Base-by-base conservation (phyloP, 495 filamentous ascomycete species). In the Talaromyces thailandensis region DNA sequence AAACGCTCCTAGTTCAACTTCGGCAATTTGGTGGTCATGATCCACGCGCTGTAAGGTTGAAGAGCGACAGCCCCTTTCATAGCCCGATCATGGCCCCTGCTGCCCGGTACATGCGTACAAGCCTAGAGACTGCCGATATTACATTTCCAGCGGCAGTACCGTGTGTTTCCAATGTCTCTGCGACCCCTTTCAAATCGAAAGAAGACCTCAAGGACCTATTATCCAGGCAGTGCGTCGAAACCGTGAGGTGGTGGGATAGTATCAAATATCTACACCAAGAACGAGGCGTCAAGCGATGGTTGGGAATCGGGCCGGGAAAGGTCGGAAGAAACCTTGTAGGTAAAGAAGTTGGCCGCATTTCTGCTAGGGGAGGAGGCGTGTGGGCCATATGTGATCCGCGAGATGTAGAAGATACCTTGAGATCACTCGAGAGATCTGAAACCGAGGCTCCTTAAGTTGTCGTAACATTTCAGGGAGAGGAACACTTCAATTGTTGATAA, bases 231-330 rank as follows among this genome's bases (percentile, higher is more conserved):
- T 91, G 87, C 55, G 86, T 92, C 14, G 91, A 96, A 75, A 97
- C 93, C 14, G 91, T 98, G 14, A 79, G 82, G 63, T 98, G 94
- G 94, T 94, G 90, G 86, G 91, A 94, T 55, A 92, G 88, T 64
- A 89, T 98, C 53, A 86, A 85, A 64, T 97, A 93, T 67, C 75
- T 98, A 50, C 91, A 98, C 70, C 87, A 94, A 65, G 89, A 94
- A 62, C 78, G 86, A 67, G 89, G 88, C 61, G 90, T 98, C 7
- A 80, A 84, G 65, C 80, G 92, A 51, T 98, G 93, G 92, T 81
- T 98, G 55, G 94, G 93, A 18, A 90, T 98, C 65, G 94, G 94
- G 2, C 94, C 94, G 0, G 94, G 93, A 1, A 96, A 96, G 68
- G 93, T 98, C 5, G 94, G 93, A 2, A 82, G 92, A 60, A 97